A percentile compares a stretch with the other conserved stretches of the same genome.
phyloP scores from a whole-genome alignment of 2,329 filamentous ascomycete species.

The Diatrype stigma region DNA sequence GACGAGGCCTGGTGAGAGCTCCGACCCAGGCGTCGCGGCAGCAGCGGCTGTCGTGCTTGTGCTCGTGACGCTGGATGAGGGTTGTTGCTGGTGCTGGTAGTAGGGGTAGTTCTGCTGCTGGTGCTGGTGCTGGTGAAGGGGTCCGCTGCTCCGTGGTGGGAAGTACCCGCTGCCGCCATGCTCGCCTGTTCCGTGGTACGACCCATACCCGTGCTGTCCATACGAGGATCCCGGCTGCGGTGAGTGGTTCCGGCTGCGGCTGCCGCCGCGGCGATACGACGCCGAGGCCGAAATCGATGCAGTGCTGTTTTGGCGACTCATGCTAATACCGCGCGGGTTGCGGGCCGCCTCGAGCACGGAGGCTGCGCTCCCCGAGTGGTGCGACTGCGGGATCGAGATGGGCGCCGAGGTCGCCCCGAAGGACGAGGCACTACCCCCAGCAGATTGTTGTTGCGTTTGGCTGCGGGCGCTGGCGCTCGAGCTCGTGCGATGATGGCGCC shows the following conservation, averaged over 20 bases:
- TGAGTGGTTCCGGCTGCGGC: conserved; percentile 39
- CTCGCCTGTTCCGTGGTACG: conserved; percentile 19
- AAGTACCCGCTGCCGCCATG: not conserved
- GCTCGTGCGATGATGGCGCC: conserved; percentile 54
- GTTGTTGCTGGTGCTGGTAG: not conserved
- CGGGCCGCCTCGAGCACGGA: conserved; percentile 43
- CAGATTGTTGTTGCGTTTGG: conserved; percentile 36
- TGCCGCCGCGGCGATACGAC: conserved; percentile 45
- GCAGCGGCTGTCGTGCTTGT: too few species aligned
- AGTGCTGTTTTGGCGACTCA: conserved; percentile 50
- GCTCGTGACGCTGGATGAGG: conserved; percentile 18
- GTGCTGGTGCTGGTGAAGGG: not conserved
- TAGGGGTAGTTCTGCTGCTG: not conserved
- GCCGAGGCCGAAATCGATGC: conserved; percentile 32
- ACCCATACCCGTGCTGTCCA: not conserved
- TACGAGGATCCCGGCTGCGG: conserved; percentile 18
- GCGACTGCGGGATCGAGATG: conserved; percentile 24
- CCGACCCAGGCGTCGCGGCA: conserved; percentile 38
- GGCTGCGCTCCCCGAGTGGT: conserved; percentile 33
- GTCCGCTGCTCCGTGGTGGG: not conserved
- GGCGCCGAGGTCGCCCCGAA: conserved; percentile 20
- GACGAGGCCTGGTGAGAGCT: conserved; percentile 51
- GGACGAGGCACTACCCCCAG: conserved; percentile 35
- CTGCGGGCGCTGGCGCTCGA: conserved; percentile 54
- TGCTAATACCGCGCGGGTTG: conserved; percentile 36